These are phyloP conservation scores for Effrenium voratum DNA, from an alignment of 73 alveolate species.

Conservation along the genomic window DNA sequence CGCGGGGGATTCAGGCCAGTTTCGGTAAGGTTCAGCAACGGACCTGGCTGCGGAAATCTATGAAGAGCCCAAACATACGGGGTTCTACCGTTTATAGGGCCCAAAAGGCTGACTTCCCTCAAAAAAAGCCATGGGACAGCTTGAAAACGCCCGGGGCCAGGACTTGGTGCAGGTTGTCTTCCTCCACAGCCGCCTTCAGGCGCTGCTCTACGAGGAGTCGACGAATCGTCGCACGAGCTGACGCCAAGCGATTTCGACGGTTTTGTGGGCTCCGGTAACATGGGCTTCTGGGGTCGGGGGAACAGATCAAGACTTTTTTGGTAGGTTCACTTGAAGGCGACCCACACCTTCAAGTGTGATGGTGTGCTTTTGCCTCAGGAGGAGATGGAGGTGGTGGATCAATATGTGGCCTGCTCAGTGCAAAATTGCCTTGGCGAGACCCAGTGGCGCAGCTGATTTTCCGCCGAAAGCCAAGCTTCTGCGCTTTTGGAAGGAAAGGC, in stretches of 20 bases:
- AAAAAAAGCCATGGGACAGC: too few species aligned
- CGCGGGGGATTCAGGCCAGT: too few species aligned
- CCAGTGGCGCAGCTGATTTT: neutral
- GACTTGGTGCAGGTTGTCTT: slow-evolving; percentile 69
- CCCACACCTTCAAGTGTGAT: neutral
- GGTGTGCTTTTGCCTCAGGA: neutral
- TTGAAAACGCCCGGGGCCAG: too few species aligned
- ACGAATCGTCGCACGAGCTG: neutral
- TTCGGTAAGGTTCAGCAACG: too few species aligned
- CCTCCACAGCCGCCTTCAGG: slow-evolving; percentile 75
- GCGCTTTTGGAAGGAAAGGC: too few species aligned
- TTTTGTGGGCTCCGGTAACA: neutral
- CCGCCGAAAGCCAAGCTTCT: too few species aligned
- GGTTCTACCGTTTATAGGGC: too few species aligned
- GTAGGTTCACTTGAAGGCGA: neutral
- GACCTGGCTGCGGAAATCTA: too few species aligned
- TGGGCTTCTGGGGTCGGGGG: neutral
- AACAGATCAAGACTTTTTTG: neutral
- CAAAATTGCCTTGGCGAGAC: neutral
- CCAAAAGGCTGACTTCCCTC: too few species aligned
- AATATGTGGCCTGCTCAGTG: neutral
- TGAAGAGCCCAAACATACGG: too few species aligned
- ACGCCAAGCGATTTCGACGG: neutral
- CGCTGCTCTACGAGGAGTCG: slow-evolving; percentile 22
- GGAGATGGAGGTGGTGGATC: slow-evolving; percentile 88